Conservation (phyloP, 1,139 yeast genomes). For the Diutina pseudorugosa region DNA sequence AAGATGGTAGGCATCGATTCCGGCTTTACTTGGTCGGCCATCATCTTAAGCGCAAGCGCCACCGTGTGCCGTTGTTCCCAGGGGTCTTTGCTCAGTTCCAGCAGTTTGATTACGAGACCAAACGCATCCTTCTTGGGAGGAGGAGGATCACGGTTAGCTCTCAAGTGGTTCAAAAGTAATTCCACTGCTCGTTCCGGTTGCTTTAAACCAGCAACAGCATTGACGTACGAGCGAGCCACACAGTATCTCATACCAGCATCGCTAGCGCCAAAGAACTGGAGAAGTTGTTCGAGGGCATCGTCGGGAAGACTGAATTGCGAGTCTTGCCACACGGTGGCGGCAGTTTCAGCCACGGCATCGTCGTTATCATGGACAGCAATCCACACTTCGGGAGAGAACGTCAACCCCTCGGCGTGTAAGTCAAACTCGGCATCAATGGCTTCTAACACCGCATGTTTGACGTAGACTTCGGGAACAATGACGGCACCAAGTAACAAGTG, state of each 20-base stretch:
- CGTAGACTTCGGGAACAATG: slow-evolving; percentile 54
- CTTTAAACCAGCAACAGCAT: slow-evolving; percentile 16
- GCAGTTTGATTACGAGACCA: slow-evolving; percentile 62
- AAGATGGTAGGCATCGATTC: slow-evolving; percentile 38
- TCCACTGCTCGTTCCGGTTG: slow-evolving; percentile 16
- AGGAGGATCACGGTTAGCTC: slow-evolving; percentile 59
- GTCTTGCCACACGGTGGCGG: slow-evolving; percentile 79
- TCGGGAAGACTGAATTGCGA: slow-evolving; percentile 37
- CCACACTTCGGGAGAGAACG: slow-evolving; percentile 54
- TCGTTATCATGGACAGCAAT: slow-evolving; percentile 71
- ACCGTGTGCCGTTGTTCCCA: slow-evolving; percentile 84
- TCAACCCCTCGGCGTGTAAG: slow-evolving; percentile 34
- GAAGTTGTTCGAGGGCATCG: slow-evolving; percentile 33
- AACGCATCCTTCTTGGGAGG: slow-evolving; percentile 63
- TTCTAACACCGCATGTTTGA: slow-evolving; percentile 70
- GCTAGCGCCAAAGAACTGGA: slow-evolving; percentile 34
- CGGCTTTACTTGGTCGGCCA: slow-evolving; percentile 35
- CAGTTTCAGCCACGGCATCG: slow-evolving; percentile 47
- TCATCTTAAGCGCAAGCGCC: slow-evolving; percentile 52
- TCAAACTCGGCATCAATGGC: slow-evolving; percentile 83
- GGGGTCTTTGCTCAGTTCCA: slow-evolving; percentile 49
- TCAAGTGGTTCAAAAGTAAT: slow-evolving; percentile 41
- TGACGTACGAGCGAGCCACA: slow-evolving; percentile 48
- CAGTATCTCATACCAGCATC: slow-evolving; percentile 61
- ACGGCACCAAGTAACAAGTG: slow-evolving; percentile 44